Conservation (phyloP, 192 early-diverging fungal species). For the Allomyces macrogynus region DNA sequence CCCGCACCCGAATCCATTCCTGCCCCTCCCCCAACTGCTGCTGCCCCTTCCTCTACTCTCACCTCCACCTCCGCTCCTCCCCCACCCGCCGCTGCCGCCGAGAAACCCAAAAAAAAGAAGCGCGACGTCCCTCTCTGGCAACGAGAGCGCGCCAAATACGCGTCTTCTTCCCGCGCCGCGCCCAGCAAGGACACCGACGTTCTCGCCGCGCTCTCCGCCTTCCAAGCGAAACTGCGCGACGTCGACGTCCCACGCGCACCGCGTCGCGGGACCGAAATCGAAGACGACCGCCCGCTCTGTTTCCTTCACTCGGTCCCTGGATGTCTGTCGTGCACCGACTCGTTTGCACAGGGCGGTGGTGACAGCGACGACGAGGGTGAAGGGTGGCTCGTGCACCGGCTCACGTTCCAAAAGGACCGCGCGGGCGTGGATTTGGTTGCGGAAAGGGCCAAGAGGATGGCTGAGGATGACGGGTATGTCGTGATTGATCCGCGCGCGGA, state of each 20-base stretch:
- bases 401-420: constrained; percentile 54
- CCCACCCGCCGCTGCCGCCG: neutral
- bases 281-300: constrained; percentile 28
- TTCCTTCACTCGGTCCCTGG: constrained; percentile 40
- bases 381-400: constrained; percentile 58
- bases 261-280: constrained; percentile 6
- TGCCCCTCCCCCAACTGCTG: neutral
- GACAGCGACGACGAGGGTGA: constrained; percentile 20
- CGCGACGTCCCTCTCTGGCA: constrained; percentile 20
- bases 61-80: neutral
- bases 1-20: neutral
- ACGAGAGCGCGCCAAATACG: constrained; percentile 24
- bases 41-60: neutral
- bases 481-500: constrained; percentile 36
- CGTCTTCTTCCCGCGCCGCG: neutral
- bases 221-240: constrained; percentile 26
- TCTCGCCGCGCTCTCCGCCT: constrained; percentile 30
- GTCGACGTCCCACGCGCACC: constrained; percentile 4
- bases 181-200: constrained; percentile 2
- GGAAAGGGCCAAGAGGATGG: constrained; percentile 12
- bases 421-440: constrained; percentile 30
- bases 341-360: constrained; percentile 14
- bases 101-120: constrained; percentile 14
- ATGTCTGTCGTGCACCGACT: constrained; percentile 50
- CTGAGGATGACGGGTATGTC: constrained; percentile 38